A percentile compares a stretch with the other conserved stretches of the same genome.
These are phyloP conservation scores for Acanthamoeba sp. DNA, from an alignment of 208 protist genomes.

Conservation along the genomic window DNA sequence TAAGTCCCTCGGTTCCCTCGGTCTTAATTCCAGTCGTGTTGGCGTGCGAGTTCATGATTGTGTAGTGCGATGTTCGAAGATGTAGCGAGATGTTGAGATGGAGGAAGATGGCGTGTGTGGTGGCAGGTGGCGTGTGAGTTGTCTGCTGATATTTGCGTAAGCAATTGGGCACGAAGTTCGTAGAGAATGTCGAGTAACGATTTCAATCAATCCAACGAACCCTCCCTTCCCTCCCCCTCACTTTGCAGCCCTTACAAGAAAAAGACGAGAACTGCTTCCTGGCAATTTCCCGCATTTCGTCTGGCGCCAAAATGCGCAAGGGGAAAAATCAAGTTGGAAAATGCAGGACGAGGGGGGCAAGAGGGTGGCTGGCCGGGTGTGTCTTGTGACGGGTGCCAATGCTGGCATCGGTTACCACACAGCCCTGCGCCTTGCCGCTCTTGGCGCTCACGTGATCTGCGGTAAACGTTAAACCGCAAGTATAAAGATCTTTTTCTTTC, in stretches of 20 bases:
- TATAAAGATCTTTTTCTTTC: too few species aligned
- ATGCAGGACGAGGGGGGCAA: background rate
- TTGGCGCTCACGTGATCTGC: conserved; percentile 21
- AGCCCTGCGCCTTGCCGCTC: background rate
- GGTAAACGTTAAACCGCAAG: background rate
- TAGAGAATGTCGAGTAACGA: background rate
- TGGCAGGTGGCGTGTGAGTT: background rate
- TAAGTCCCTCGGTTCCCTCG: background rate
- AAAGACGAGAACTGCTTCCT: background rate
- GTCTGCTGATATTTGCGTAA: too few species aligned
- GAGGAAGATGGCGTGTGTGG: background rate
- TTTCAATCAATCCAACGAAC: background rate
- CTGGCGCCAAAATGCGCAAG: background rate
- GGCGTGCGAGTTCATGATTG: conserved; percentile 31
- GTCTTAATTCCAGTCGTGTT: conserved; percentile 20
- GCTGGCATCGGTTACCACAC: conserved; percentile 45
- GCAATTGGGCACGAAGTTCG: background rate
- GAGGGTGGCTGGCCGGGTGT: background rate
- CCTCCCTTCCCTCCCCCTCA: background rate
- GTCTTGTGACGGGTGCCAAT: conserved; percentile 36
- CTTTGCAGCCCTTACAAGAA: background rate
- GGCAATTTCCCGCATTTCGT: background rate
- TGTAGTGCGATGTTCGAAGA: background rate
- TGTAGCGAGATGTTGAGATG: background rate
- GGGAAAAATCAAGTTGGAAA: background rate